phyloP scores from a whole-genome alignment of 202 grass and related monocot genomes.

The Schoenoplectus tabernaemontani region DNA sequence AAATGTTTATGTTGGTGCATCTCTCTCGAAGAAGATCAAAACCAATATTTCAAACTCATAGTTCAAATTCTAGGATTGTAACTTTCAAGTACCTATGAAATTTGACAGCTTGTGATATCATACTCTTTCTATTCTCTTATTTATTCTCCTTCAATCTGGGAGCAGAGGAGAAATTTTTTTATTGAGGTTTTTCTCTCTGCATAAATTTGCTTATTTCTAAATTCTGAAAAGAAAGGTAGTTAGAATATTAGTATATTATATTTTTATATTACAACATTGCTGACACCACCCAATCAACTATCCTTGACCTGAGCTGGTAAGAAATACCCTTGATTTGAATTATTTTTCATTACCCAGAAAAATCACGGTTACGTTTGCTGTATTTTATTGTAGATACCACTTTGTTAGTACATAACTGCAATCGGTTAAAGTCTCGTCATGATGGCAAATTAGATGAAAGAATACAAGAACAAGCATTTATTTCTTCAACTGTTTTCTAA shows the following conservation, averaged over 20 bases:
- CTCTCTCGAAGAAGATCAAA: neutral
- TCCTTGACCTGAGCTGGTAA: no score
- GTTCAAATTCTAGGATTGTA: neutral
- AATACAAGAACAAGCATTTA: neutral
- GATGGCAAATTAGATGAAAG: neutral
- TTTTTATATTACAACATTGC: constrained; percentile 31
- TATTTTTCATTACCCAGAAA: no score
- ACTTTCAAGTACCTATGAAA: neutral
- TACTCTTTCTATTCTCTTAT: neutral
- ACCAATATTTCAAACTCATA: neutral
- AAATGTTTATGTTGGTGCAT: neutral
- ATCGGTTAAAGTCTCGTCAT: neutral
- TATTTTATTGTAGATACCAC: no score
- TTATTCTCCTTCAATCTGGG: neutral
- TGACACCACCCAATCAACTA: neutral
- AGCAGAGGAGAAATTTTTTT: neutral
- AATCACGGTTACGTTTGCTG: no score
- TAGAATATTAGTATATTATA: no score
- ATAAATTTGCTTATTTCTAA: constrained; percentile 31
- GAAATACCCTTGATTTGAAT: neutral
- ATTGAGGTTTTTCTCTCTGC: neutral
- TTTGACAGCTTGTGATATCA: neutral
- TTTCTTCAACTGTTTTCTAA: neutral
- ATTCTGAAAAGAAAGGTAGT: no score
- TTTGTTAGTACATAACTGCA: neutral